phyloP scores from a whole-genome alignment of 2,329 filamentous ascomycete species.

The Delphinella strobiligena region DNA sequence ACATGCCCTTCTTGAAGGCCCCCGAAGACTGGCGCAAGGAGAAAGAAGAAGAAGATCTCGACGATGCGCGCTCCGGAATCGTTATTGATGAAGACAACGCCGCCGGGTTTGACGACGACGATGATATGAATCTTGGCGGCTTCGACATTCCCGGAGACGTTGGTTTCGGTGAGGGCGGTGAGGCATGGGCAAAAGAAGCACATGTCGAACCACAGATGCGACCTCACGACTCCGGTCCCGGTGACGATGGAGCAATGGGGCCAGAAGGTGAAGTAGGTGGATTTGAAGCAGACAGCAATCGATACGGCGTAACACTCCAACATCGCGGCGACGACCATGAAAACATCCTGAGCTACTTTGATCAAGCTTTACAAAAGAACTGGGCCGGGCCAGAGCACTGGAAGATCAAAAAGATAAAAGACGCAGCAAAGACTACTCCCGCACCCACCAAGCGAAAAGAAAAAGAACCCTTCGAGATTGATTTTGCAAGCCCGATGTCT shows the following conservation, averaged over 20 bases:
- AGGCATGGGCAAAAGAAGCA: constrained; percentile 87
- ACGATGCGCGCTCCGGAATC: constrained; percentile 62
- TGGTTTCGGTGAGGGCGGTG: constrained; percentile 89
- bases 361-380: constrained; percentile 91
- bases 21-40: constrained; percentile 63
- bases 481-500: constrained; percentile 69
- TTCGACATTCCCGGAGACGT: constrained; percentile 51
- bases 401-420: constrained; percentile 90
- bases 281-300: constrained; percentile 50
- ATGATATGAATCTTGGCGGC: constrained; percentile 53
- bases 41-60: constrained; percentile 39
- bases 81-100: constrained; percentile 81
- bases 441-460: constrained; percentile 64
- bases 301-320: constrained; percentile 70
- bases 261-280: constrained; percentile 38
- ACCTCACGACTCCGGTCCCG: constrained; percentile 49
- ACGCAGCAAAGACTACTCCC: constrained; percentile 47
- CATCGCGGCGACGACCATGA: constrained; percentile 60
- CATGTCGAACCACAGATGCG: constrained; percentile 78
- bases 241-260: constrained; percentile 42
- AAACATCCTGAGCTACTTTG: constrained; percentile 95
- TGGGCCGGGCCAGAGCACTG: constrained; percentile 98
- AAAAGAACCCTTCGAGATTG: constrained; percentile 91
- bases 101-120: constrained; percentile 70
- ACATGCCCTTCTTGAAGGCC: constrained; percentile 85